Evolutionary conservation across 2,329 filamentous ascomycete species (phyloP).

Genomic region (Fusarium newnesense): DNA sequence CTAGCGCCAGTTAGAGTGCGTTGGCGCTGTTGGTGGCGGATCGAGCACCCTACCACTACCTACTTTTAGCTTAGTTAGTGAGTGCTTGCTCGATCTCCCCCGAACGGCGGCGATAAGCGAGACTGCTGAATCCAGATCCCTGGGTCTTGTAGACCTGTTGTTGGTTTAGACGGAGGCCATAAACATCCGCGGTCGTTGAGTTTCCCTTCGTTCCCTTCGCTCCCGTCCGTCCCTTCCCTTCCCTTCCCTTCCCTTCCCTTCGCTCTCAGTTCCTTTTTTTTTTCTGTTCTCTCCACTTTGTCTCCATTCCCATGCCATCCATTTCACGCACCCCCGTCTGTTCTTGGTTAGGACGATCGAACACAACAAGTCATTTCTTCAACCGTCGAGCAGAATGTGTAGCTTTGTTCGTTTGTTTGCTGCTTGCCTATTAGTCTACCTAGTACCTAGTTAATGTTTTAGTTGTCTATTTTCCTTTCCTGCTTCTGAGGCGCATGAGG

Average conservation of each 20-base stretch:
- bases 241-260: background rate
- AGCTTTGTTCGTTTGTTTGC: conserved; percentile 4
- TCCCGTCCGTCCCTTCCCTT: conserved; percentile 14
- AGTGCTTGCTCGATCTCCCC: conserved; percentile 28
- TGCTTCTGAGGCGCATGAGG: background rate
- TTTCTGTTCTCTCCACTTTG: background rate
- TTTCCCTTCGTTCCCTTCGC: conserved; percentile 1
- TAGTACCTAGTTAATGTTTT: background rate
- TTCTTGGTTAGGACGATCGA: conserved; percentile 13
- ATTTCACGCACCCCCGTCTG: conserved; percentile 19
- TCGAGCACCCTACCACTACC: conserved; percentile 16
- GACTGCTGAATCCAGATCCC: conserved; percentile 47
- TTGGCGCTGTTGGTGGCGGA: conserved; percentile 11
- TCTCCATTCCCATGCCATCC: background rate
- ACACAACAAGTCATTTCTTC: conserved; percentile 10
- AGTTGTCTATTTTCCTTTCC: background rate
- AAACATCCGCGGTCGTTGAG: conserved; percentile 19
- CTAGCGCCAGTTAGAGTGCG: background rate
- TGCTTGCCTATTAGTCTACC: background rate
- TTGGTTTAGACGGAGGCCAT: conserved; percentile 4
- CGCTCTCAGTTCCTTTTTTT: background rate
- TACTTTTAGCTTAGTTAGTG: background rate
- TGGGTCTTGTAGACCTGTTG: conserved; percentile 35
- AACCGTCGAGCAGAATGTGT: conserved; percentile 24
- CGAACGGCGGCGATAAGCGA: conserved; percentile 48